These are phyloP conservation scores for Melaleuca quinquenervia DNA, from an alignment of 345 rosid species.

Conservation along the genomic window DNA sequence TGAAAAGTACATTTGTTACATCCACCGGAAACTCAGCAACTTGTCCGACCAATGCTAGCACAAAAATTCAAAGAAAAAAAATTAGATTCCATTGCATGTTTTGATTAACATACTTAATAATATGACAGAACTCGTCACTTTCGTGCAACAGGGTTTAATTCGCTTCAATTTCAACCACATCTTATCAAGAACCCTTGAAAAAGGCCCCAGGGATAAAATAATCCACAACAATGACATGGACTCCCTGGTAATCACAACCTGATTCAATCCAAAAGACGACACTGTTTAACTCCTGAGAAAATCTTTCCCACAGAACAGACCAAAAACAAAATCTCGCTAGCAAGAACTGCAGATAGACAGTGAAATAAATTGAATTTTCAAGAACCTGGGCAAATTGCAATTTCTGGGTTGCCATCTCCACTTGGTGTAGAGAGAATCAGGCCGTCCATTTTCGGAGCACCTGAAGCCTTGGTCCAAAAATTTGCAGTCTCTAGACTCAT, in stretches of 20 bases:
- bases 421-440: constrained; percentile 68
- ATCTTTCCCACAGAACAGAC: background rate
- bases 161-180: background rate
- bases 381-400: constrained; percentile 81
- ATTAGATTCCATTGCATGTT: background rate
- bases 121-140: background rate
- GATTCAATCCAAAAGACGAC: background rate
- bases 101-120: background rate
- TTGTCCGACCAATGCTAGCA: background rate
- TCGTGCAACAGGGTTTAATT: background rate
- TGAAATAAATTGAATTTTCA: background rate
- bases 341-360: background rate
- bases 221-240: background rate
- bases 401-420: constrained; percentile 97
- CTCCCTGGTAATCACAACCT: background rate
- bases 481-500: constrained; percentile 65
- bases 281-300: background rate
- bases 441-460: constrained; percentile 81
- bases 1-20: background rate
- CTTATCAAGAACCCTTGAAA: background rate
- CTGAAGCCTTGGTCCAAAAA: constrained; percentile 79
- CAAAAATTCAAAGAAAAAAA: background rate
- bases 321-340: background rate
- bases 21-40: constrained; percentile 33
- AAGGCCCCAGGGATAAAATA: background rate